Percentiles rank a stretch among this genome's conserved stretches.
Evolutionary conservation across 2,329 filamentous ascomycete species (phyloP).

Genomic region (Zymoseptoria tritici): DNA sequence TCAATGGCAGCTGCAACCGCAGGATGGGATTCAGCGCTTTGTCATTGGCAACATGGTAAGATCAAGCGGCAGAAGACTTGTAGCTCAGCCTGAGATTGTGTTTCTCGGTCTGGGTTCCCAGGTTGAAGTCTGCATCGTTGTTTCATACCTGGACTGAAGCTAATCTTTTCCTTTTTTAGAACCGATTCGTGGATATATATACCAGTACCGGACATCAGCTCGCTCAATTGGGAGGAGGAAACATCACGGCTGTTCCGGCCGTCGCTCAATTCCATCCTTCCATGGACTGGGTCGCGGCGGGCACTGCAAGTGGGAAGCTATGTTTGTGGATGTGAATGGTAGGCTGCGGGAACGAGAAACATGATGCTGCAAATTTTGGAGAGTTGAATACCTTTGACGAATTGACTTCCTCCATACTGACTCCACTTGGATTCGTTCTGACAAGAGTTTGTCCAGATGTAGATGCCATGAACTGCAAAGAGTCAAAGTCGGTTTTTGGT

Average conservation of each 20-base stretch:
- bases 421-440: too few species aligned
- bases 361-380: not conserved
- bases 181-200: constrained; percentile 82
- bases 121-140: too few species aligned
- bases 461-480: too few species aligned
- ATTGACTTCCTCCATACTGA: not conserved
- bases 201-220: constrained; percentile 75
- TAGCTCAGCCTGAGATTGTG: too few species aligned
- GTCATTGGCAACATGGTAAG: constrained; percentile 80
- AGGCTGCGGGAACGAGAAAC: not conserved
- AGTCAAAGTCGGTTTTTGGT: not conserved
- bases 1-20: constrained; percentile 79
- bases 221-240: constrained; percentile 78
- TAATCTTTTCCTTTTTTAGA: constrained; percentile 4
- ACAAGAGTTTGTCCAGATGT: too few species aligned
- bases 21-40: constrained; percentile 76
- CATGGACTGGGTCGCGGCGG: constrained; percentile 84
- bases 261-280: constrained; percentile 86
- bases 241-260: constrained; percentile 88
- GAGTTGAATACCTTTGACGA: not conserved
- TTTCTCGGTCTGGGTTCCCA: too few species aligned
- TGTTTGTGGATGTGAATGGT: constrained; percentile 72
- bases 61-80: too few species aligned
- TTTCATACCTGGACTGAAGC: too few species aligned
- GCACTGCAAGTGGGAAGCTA: constrained; percentile 84